A percentile compares a stretch with the other conserved stretches of the same genome.
These are phyloP conservation scores for Penicillium palitans DNA, from an alignment of 2,329 filamentous ascomycete genomes.

Conservation along the genomic window DNA sequence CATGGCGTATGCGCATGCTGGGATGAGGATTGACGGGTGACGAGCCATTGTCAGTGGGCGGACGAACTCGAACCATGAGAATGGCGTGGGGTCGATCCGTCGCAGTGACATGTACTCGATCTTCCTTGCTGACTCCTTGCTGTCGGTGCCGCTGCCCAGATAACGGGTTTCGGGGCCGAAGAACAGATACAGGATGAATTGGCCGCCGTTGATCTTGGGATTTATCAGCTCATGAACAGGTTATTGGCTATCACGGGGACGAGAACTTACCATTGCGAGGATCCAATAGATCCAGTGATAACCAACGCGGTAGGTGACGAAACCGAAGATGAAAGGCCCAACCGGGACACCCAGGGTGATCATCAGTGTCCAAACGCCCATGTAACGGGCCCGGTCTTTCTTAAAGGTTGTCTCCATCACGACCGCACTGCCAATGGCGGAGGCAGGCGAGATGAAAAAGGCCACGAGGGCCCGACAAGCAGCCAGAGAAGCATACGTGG, in stretches of 20 bases:
- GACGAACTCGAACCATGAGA: constrained; percentile 53
- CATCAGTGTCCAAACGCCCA: constrained; percentile 59
- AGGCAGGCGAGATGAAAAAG: constrained; percentile 59
- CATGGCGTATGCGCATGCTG: constrained; percentile 58
- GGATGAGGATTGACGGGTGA: constrained; percentile 53
- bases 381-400: constrained; percentile 54
- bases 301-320: constrained; percentile 54
- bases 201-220: constrained; percentile 54
- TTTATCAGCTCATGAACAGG: constrained; percentile 15
- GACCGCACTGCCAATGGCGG: constrained; percentile 57
- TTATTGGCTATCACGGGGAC: neutral
- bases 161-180: constrained; percentile 59
- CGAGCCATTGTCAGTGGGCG: constrained; percentile 51
- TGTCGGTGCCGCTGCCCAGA: constrained; percentile 33
- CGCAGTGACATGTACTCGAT: constrained; percentile 49
- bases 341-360: constrained; percentile 52
- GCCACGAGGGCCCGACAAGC: constrained; percentile 54
- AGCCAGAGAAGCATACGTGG: constrained; percentile 52
- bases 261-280: constrained; percentile 52
- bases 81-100: constrained; percentile 55
- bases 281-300: constrained; percentile 63
- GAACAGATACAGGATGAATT: constrained; percentile 59
- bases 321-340: constrained; percentile 41
- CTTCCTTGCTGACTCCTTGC: constrained; percentile 40
- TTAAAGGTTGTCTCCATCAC: constrained; percentile 61